Base-by-base conservation (phyloP, 2,329 filamentous ascomycete genomes). In the Microcyclospora pomicola region DNA sequence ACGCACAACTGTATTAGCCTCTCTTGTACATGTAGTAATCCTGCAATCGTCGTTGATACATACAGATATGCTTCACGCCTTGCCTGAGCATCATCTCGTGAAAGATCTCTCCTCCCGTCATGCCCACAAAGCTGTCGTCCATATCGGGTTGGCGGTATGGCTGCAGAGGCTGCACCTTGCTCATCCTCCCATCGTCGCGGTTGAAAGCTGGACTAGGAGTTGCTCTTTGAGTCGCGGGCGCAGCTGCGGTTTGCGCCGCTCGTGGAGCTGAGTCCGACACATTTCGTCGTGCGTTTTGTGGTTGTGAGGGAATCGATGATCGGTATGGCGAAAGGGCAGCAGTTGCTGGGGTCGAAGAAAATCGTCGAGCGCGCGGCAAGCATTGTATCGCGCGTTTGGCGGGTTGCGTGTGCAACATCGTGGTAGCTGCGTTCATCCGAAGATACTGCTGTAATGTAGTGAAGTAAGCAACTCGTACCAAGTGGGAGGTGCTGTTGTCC, bases 41-140 rank as follows among this genome's bases (percentile, higher is more conserved):
- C 12, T 31, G 4, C 12, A 9, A 4, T n/a, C 30, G 6, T 31
- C 5, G 12, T 31, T 4, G 30, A 31, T 24, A 79, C 84, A 58
- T 71, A 93, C 85, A 96, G 56, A 96, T 75, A 61, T 95, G 85
- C 68, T 95, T 91, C 40, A 98, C 88, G 51, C 71, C 75, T 52
- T 88, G 82, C 56, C 88, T 74, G 44, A 93, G 72, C 87, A 98
- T 95, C 88, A 96, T 96, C 66, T 96, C 88, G 63, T 96, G 87
- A 64, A 96, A 94, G 52, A 96, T 95, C 63, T 95, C 80, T 58
- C 91, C 91, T 58, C 91, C 88, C 35, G 77, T 93, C 72, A 87
- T 88, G 46, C 88, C 88, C 56, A 96, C 85, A 62, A 96, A 93
- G 43, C 64, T 67, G 50, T 70, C 66, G 54, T 69, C 67, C 65